phyloP scores from a whole-genome alignment of 805 yeast species.

The Candida namnaoensis region DNA sequence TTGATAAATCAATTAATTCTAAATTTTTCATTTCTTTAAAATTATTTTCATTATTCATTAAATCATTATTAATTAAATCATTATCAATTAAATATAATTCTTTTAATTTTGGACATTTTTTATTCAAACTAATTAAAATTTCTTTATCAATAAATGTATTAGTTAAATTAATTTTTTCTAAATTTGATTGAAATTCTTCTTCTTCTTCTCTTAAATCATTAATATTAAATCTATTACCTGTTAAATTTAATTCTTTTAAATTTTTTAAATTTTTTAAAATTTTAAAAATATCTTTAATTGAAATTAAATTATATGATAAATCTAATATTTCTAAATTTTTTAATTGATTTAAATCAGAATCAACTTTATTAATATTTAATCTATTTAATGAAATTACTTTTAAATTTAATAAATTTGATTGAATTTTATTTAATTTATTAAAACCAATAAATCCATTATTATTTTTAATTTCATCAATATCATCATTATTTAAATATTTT shows the following conservation, averaged over 20 bases:
- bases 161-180: constrained; percentile 10
- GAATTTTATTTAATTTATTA: constrained; percentile 40
- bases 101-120: constrained; percentile 28
- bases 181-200: neutral
- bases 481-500: no score
- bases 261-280: constrained; percentile 27
- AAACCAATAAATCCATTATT: constrained; percentile 35
- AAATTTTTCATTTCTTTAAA: constrained; percentile 1
- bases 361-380: constrained; percentile 23
- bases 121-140: no score
- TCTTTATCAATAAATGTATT: constrained; percentile 1
- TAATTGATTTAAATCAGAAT: constrained; percentile 5
- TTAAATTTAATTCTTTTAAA: constrained; percentile 36
- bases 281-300: constrained; percentile 26
- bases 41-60: constrained; percentile 1
- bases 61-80: constrained; percentile 3
- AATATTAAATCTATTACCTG: constrained; percentile 38
- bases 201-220: constrained; percentile 1
- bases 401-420: constrained; percentile 36
- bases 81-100: constrained; percentile 19
- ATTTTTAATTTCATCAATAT: no score
- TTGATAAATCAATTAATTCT: constrained; percentile 28
- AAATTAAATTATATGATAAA: constrained; percentile 50
- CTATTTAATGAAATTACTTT: constrained; percentile 41
- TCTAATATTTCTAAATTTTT: constrained; percentile 38